phyloP scores from a whole-genome alignment of 257 asterid species.

The Solanum tacnaense region DNA sequence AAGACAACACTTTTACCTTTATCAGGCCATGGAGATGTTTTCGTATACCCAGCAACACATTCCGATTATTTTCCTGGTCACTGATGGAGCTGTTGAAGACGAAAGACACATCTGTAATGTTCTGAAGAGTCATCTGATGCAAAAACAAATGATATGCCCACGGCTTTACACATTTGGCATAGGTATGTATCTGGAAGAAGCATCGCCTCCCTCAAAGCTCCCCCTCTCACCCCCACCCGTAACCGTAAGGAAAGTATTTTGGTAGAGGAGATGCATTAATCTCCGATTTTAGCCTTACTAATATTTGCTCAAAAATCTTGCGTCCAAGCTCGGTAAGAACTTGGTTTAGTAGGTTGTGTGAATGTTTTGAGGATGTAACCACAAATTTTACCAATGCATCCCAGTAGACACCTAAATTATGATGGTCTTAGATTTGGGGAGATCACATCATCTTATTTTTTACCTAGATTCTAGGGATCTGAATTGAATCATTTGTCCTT shows the following conservation, averaged over 20 bases:
- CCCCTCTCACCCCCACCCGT: not conserved
- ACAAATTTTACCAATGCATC: not conserved
- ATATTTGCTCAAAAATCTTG: not conserved
- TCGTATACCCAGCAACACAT: slow-evolving; percentile 37
- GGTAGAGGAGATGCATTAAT: not conserved
- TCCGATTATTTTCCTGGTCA: slow-evolving; percentile 71
- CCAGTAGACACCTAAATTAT: not conserved
- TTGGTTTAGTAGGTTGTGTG: not conserved
- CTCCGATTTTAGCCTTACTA: not conserved
- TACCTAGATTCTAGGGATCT: not conserved
- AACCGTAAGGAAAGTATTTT: not conserved
- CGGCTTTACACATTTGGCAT: slow-evolving; percentile 82
- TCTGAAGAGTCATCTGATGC: slow-evolving; percentile 38
- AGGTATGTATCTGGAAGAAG: slow-evolving; percentile 32
- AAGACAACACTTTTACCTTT: not conserved
- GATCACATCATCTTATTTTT: not conserved
- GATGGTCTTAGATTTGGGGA: not conserved
- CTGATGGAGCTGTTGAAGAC: slow-evolving; percentile 92
- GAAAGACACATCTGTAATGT: slow-evolving; percentile 69
- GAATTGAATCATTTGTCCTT: not conserved
- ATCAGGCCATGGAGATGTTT: slow-evolving; percentile 74
- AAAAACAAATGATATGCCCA: slow-evolving; percentile 35
- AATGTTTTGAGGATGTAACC: not conserved
- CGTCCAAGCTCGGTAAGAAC: not conserved
- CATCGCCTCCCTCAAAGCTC: not conserved